Conservation (phyloP, 257 asterid genomes). For the Rauvolfia tetraphylla region DNA sequence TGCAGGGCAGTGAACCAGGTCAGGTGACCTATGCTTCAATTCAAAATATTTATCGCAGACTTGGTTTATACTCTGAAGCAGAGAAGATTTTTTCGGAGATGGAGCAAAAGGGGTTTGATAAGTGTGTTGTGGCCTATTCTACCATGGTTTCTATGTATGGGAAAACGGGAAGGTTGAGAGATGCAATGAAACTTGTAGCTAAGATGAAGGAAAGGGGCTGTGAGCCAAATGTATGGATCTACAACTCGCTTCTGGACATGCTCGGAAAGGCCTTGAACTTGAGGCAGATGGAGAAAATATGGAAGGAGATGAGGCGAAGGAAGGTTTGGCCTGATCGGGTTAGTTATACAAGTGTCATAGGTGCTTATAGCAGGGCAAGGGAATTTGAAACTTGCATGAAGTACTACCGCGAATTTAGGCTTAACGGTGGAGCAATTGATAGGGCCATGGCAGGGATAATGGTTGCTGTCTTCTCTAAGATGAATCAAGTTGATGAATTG, state of each 20-base stretch:
- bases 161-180: slow-evolving; percentile 53
- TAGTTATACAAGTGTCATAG: slow-evolving; percentile 71
- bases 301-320: slow-evolving; percentile 86
- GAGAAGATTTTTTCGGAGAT: slow-evolving; percentile 61
- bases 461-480: slow-evolving; percentile 78
- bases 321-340: slow-evolving; percentile 57
- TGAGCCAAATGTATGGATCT: slow-evolving; percentile 86
- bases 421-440: slow-evolving; percentile 57
- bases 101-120: slow-evolving; percentile 61
- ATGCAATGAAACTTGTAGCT: slow-evolving; percentile 71
- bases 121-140: slow-evolving; percentile 79
- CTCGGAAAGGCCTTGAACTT: slow-evolving; percentile 53
- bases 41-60: slow-evolving; percentile 48
- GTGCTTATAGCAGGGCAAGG: slow-evolving; percentile 58
- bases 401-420: slow-evolving; percentile 57
- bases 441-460: slow-evolving; percentile 82
- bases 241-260: slow-evolving; percentile 76
- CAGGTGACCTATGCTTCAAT: slow-evolving; percentile 88
- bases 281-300: slow-evolving; percentile 56
- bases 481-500: slow-evolving; percentile 61
- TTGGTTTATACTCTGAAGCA: slow-evolving; percentile 51
- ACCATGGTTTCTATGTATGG: slow-evolving; percentile 79
- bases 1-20: slow-evolving; percentile 68
- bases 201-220: slow-evolving; percentile 80
- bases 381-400: slow-evolving; percentile 52